These are phyloP conservation scores for Calocybe gambosa DNA, from an alignment of 1,284 basidiomycete species.

Conservation along the genomic window DNA sequence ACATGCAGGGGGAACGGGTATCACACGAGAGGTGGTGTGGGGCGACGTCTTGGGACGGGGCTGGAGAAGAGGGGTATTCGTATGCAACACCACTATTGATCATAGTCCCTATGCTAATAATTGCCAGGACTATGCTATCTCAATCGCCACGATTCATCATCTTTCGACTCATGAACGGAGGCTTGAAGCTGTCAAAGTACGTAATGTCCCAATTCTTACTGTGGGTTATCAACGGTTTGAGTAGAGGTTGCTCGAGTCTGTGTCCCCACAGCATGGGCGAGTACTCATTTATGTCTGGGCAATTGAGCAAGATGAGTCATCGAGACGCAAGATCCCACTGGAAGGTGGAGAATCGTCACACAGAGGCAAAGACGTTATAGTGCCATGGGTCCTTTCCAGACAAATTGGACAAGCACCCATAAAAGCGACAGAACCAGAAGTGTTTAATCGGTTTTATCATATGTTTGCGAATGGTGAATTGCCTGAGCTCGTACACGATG, in stretches of 20 bases:
- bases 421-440: conserved; percentile 25
- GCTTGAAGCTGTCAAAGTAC: conserved; percentile 65
- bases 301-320: conserved; percentile 83
- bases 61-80: conserved; percentile 76
- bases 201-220: conserved; percentile 9
- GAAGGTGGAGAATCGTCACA: not conserved
- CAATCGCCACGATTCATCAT: conserved; percentile 94
- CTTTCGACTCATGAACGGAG: conserved; percentile 75
- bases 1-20: conserved; percentile 43
- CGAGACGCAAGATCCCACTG: conserved; percentile 61
- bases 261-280: conserved; percentile 63
- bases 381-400: conserved; percentile 26
- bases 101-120: not conserved
- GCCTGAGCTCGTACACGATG: conserved; percentile 49
- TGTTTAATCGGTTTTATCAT: conserved; percentile 89
- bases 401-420: conserved; percentile 11
- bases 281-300: conserved; percentile 99
- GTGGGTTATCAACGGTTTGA: conserved; percentile 7
- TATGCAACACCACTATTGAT: conserved; percentile 36
- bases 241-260: conserved; percentile 61
- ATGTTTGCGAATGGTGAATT: conserved; percentile 85
- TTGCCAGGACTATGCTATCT: conserved; percentile 85
- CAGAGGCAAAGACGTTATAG: conserved; percentile 39
- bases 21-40: conserved; percentile 64
- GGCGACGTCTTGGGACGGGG: conserved; percentile 65